Evolutionary conservation across 2,329 filamentous ascomycete genomes (phyloP).

Genomic region (Trichophyton equinum): DNA sequence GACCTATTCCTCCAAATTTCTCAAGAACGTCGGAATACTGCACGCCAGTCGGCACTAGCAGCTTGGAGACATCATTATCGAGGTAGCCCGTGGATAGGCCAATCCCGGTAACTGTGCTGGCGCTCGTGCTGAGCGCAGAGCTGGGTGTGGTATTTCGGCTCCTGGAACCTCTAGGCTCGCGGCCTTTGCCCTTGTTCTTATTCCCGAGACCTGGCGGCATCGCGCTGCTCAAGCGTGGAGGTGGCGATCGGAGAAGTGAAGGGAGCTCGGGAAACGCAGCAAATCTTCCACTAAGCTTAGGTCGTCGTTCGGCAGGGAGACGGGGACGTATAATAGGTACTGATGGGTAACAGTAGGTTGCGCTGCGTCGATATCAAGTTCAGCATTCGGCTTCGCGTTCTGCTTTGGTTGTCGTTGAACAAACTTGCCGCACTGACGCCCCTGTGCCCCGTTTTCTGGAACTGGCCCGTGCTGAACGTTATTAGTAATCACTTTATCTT

Average conservation of each 20-base stretch:
- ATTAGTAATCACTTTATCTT: not conserved
- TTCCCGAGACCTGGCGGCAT: constrained; percentile 33
- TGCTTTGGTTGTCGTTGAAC: not conserved
- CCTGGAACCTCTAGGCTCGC: constrained; percentile 41
- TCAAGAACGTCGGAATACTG: constrained; percentile 49
- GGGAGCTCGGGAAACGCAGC: not conserved
- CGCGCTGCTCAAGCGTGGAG: not conserved
- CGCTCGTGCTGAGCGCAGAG: constrained; percentile 39
- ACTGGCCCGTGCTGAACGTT: not conserved
- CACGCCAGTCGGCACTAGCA: constrained; percentile 36
- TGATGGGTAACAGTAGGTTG: not conserved
- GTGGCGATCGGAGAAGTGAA: not conserved
- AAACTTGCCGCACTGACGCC: constrained; percentile 1
- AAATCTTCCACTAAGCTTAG: not conserved
- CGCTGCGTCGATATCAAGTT: not conserved
- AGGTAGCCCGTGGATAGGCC: constrained; percentile 40
- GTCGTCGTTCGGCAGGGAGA: not conserved
- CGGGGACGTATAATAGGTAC: not conserved
- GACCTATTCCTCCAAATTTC: constrained; percentile 37
- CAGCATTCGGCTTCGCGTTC: not conserved
- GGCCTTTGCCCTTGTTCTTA: constrained; percentile 42
- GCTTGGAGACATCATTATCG: constrained; percentile 38
- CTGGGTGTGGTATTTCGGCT: constrained; percentile 54
- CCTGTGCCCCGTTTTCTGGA: not conserved
- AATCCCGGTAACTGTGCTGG: constrained; percentile 27